Conservation (phyloP, 2,329 filamentous ascomycete genomes). For the Monilinia vaccinii-corymbosi region DNA sequence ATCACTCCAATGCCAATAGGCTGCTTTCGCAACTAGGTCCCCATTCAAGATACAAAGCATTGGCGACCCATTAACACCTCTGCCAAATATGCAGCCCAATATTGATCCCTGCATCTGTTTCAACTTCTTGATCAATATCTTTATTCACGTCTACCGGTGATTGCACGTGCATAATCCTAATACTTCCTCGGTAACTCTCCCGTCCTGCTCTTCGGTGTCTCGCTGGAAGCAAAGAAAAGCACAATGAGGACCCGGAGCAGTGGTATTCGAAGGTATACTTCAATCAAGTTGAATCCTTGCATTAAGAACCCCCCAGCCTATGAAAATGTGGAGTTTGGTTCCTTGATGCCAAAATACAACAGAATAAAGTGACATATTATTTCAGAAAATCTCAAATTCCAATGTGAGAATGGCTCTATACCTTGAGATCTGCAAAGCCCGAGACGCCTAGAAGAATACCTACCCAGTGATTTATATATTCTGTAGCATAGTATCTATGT, state of each 20-base stretch:
- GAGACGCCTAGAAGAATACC: slow-evolving; percentile 33
- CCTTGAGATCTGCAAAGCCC: not conserved
- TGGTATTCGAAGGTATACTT: not conserved
- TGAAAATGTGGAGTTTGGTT: not conserved
- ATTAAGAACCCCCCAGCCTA: not conserved
- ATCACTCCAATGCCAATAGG: not conserved
- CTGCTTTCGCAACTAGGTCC: not conserved
- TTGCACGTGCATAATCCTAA: not conserved
- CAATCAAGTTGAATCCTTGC: not conserved
- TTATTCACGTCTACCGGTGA: not conserved
- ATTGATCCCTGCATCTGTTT: not conserved
- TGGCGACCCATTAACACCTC: not conserved
- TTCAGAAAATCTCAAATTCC: not conserved
- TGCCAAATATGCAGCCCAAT: not conserved
- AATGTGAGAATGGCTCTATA: not conserved
- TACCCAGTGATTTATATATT: slow-evolving; percentile 10
- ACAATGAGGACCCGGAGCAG: not conserved
- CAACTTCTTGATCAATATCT: not conserved
- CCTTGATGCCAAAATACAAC: not conserved
- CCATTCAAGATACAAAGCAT: not conserved
- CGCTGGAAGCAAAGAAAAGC: not conserved
- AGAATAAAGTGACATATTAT: not conserved
- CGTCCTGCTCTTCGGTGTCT: not conserved
- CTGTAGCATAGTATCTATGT: slow-evolving; percentile 16
- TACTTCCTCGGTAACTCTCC: not conserved